These are phyloP conservation scores for Nemania serpens DNA, from an alignment of 2,329 filamentous ascomycete genomes.

Conservation along the genomic window DNA sequence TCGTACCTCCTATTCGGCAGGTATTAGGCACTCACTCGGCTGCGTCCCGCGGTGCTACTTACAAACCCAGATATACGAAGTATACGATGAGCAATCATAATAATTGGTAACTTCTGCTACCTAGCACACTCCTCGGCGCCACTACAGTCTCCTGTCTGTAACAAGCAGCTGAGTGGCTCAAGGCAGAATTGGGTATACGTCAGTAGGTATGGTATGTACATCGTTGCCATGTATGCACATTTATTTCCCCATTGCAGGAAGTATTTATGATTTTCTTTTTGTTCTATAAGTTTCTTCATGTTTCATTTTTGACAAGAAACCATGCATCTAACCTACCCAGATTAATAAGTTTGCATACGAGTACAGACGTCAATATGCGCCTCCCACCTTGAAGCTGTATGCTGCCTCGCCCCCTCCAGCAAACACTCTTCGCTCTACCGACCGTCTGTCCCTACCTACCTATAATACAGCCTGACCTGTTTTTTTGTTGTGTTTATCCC, in stretches of 20 bases:
- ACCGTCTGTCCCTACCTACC: not conserved
- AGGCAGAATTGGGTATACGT: too few species aligned
- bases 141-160: not conserved
- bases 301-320: conserved; percentile 18
- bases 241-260: too few species aligned
- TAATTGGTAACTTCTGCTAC: too few species aligned
- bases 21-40: not conserved
- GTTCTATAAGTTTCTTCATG: not conserved
- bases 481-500: not conserved
- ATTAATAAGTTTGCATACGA: conserved; percentile 13
- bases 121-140: conserved; percentile 7
- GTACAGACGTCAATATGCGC: conserved; percentile 29
- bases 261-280: not conserved
- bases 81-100: conserved; percentile 29
- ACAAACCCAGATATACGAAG: not conserved
- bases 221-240: too few species aligned
- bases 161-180: too few species aligned
- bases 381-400: conserved; percentile 3
- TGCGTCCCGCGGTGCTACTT: conserved; percentile 22
- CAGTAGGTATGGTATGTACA: too few species aligned
- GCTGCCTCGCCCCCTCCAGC: conserved; percentile 13
- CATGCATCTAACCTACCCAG: conserved; percentile 14
- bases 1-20: too few species aligned
- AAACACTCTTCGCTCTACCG: conserved; percentile 9
- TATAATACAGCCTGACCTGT: not conserved